These are phyloP conservation scores for Dactylellina parvicollis DNA, from an alignment of 2,329 filamentous ascomycete genomes.

Conservation along the genomic window DNA sequence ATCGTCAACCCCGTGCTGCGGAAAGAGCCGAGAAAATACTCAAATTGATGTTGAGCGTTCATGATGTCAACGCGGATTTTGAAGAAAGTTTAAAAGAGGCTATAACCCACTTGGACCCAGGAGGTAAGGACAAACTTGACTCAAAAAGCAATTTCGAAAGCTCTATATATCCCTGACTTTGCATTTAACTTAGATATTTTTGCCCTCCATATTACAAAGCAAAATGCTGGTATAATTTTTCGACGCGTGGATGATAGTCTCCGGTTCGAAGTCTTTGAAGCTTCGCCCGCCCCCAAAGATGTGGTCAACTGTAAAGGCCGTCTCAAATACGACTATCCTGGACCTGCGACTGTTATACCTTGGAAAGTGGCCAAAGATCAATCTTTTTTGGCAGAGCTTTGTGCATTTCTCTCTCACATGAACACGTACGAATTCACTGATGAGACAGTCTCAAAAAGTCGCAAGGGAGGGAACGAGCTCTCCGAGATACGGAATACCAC, in stretches of 20 bases:
- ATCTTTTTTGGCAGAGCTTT: constrained; percentile 6
- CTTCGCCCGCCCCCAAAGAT: constrained; percentile 62
- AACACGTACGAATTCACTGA: constrained; percentile 1
- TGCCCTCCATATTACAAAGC: constrained; percentile 62
- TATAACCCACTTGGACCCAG: not conserved
- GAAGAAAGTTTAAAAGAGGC: not conserved
- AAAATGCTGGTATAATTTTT: constrained; percentile 65
- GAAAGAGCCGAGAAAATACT: not conserved
- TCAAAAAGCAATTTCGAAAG: not conserved
- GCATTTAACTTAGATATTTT: constrained; percentile 58
- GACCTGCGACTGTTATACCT: constrained; percentile 55
- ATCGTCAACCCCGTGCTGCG: not conserved
- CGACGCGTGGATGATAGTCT: constrained; percentile 57
- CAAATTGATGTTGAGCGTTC: not conserved
- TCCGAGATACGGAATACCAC: constrained; percentile 65
- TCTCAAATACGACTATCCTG: constrained; percentile 64
- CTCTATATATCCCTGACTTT: constrained; percentile 17
- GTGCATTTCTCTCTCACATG: constrained; percentile 38
- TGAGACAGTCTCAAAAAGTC: constrained; percentile 16
- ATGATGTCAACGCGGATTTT: not conserved
- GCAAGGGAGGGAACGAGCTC: constrained; percentile 40
- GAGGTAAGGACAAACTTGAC: constrained; percentile 8
- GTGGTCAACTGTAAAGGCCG: constrained; percentile 62
- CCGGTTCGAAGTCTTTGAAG: constrained; percentile 64
- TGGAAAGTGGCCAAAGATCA: not conserved